A percentile compares a stretch with the other conserved stretches of the same genome.
These are phyloP conservation scores for Avena sativa DNA, from an alignment of 176 grass and related monocot species.

Conservation along the genomic window DNA sequence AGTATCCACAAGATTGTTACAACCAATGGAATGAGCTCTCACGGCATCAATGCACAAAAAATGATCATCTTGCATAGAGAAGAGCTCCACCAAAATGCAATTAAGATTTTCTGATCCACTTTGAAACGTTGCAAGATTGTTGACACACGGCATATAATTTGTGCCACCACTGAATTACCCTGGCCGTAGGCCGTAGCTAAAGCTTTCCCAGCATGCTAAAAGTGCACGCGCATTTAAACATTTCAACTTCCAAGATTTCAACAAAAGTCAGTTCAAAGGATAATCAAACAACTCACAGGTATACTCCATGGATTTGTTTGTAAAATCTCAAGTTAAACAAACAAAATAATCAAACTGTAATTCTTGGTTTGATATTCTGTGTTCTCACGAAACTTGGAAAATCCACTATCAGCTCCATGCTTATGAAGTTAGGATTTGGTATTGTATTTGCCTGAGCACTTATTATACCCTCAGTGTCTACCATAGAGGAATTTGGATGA, in stretches of 20 bases:
- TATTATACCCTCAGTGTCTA: too few relatives aligned
- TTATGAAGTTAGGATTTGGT: too few relatives aligned
- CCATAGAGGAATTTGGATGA: not conserved
- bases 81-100: constrained; percentile 23
- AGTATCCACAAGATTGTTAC: constrained; percentile 40
- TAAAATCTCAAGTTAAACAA: not conserved
- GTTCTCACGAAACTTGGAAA: too few relatives aligned
- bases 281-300: not conserved
- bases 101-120: not conserved
- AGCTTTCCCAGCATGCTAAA: not conserved
- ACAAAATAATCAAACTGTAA: not conserved
- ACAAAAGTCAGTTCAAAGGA: constrained; percentile 11
- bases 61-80: not conserved
- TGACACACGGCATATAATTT: not conserved
- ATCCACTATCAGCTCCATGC: too few relatives aligned
- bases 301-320: not conserved
- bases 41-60: not conserved
- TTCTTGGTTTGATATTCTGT: too few relatives aligned
- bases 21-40: not conserved
- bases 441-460: too few relatives aligned
- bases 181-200: not conserved
- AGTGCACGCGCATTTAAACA: not conserved
- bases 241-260: not conserved
- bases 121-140: constrained; percentile 5
- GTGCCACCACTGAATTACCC: too few relatives aligned